Evolutionary conservation across 1,284 basidiomycete genomes (phyloP), one percentile per base, ranked within the genome.

Genomic region (Pisolithus thermaeus): DNA sequence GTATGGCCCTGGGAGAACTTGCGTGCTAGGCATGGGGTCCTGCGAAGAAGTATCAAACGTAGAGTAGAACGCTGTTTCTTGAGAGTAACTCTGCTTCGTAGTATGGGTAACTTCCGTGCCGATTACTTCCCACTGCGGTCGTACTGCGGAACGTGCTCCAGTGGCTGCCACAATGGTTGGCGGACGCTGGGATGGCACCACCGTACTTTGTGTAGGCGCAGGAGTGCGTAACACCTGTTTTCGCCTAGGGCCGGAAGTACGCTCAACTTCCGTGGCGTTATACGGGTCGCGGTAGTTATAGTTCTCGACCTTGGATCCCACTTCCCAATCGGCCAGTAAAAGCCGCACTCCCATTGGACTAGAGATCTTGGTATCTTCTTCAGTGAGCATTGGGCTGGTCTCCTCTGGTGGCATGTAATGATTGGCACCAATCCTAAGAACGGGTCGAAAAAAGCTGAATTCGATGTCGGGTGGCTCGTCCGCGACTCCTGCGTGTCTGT

Each of bases 1-100:
- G 68, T 81, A 81, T 0, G 76, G 79, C 1, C 89, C 89, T 3
- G 88, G 80, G 7, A 89, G 64, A 3, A 84, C 67, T 63, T 92
- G 90, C 0, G 87, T 90, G 56, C 77, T 87, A 32, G 74, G 63
- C 67, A 80, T 68, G 11, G 68, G 55, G 16, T 76, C 72, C 57
- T 83, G 78, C 3, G 78, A 76, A 35, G 63, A 65, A 20, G 52
- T 55, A 12, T 59, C 54, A 4, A 52, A 28, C 16, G 54, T 53
- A 16, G 44, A 35, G 14, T 58, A 50, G 14, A 51, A 40, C 18
- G 49, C 54, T 25, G 14, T 51, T 25, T 47, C 12, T 18, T 62
- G 65, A 14, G 54, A 59, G 25, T 49, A 22, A 25, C 55, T 48
- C 27, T 42, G 53, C n/a, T 53, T 50, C 12, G 54, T 14, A 20